Conservation (phyloP, 768 basidiomycete species). For the Lentinula aciculospora region DNA sequence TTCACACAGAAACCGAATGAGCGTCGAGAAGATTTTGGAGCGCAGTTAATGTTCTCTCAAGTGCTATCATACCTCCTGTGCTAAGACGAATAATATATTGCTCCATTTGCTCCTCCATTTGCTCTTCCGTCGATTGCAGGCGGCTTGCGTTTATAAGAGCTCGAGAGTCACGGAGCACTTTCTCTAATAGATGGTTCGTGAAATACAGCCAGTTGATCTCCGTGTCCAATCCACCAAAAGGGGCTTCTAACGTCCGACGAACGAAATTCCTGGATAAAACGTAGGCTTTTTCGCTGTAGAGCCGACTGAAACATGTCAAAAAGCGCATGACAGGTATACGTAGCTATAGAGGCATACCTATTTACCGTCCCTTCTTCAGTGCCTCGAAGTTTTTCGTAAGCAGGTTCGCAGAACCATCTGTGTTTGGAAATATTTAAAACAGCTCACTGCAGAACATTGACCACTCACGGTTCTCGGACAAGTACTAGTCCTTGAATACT, state of each 20-base stretch:
- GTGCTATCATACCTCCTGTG: slow-evolving; percentile 70
- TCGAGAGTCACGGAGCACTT: slow-evolving; percentile 60
- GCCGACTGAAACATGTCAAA: slow-evolving; percentile 45
- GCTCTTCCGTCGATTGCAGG: slow-evolving; percentile 19
- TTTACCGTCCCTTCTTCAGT: slow-evolving; percentile 88
- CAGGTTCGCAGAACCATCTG: slow-evolving; percentile 90
- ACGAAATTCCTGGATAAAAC: slow-evolving; percentile 88
- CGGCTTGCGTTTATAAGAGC: slow-evolving; percentile 67
- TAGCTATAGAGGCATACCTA: slow-evolving; percentile 33
- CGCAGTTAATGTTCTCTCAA: slow-evolving; percentile 70
- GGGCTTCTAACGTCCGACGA: slow-evolving; percentile 80
- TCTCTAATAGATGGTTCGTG: slow-evolving; percentile 54
- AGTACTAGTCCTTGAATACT: slow-evolving; percentile 93
- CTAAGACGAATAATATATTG: slow-evolving; percentile 69
- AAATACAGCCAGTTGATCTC: slow-evolving; percentile 78
- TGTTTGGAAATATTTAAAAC: background rate
- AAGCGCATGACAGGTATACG: too few species aligned
- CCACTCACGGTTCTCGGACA: slow-evolving; percentile 83
- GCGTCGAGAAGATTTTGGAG: slow-evolving; percentile 41
- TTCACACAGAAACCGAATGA: background rate
- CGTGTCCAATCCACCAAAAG: slow-evolving; percentile 60
- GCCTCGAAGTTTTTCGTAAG: slow-evolving; percentile 87
- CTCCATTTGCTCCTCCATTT: slow-evolving; percentile 21
- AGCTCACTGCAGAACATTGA: background rate
- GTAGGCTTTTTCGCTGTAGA: slow-evolving; percentile 92